Base-by-base conservation (phyloP, 306 rosid species). In the Trifolium subterraneum region DNA sequence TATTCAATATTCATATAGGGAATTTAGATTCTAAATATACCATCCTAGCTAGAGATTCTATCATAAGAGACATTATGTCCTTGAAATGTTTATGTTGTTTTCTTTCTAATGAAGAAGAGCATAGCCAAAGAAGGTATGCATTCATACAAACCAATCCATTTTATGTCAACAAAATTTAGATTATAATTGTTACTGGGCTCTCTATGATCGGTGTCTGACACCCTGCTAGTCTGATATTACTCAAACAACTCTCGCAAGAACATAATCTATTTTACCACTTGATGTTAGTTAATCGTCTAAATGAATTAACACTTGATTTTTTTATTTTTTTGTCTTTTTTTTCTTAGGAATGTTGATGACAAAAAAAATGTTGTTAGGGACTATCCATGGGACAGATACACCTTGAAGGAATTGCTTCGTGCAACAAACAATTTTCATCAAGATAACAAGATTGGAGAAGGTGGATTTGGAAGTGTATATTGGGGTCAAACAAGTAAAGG, bases 381-480 rank as follows among this genome's bases (percentile, higher is more conserved):
- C 63, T 94, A 90, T 74, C 92, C 94, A 23, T 94, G 98, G 98
- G 92, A 94, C 38, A 77, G 76, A 60, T 94, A 89, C 89, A 79
- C 83, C 15, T 87, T 91, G 76, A 89, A 90, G 85, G 96, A 94
- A 81, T 89, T 94, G 79, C 87, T 91, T 73, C 92, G 89, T 8
- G 93, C 96, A 63, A 94, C 98, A 68, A 88, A 89, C 75, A 91
- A 84, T 55, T 94, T 94, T 77, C 88, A 88, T 74, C 83, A 88
- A 70, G 90, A 91, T 9, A 87, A 87, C 84, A 91, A 90, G 80
- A 94, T 93, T 10, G 98, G 97, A 36, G 98, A 93, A 48, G 97
- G 98, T 48, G 96, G 97, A 15, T 91, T 93, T 64, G 98, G 98
- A 79, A 91, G 96, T 60, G 97, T 91, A 70, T 89, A 88, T 81